Evolutionary conservation across 345 rosid species (phyloP), one percentile per base, ranked within the genome.

Genomic region (Euphorbia pulcherrima): DNA sequence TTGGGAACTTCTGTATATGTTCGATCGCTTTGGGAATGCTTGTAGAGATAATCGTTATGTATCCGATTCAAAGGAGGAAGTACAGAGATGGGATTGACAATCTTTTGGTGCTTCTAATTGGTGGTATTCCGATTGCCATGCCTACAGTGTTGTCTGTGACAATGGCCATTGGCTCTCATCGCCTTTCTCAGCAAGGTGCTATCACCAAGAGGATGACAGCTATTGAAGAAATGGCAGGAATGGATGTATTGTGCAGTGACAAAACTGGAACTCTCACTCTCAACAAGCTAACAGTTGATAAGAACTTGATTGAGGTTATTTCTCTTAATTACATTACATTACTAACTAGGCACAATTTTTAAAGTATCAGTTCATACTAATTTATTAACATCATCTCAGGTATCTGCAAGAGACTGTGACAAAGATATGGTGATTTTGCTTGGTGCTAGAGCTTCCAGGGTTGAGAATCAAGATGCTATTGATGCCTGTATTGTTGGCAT

Each of bases 51-150:
- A 24, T 87, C 17, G 92, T 90, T 4, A 90, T 90, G 92, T 87
- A 86, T 68, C 87, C 96, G 7, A 83, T 90, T 72, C 96, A 90
- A 75, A 80, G n/a, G 52, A 85, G 96, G 10, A 68, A 68, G 23
- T 90, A 90, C 47, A 77, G 96, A 61, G 81, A 73, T 71, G 96
- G 90, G 2, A 90, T 87, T 73, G 90, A 90, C 76, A 90, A 90
- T 75, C 90, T 90, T 41, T 62, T 87, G 71, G 96, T 90, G 53
- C 89, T 90, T 72, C 86, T 90, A 60, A 90, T 90, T 23, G 96
- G 96, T 60, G 96, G 96, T n/a, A 87, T 87, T 35, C 96, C 96
- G 17, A 90, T 90, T 69, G 96, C 96, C 70, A 90, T 90, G 96
- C 96, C 96, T 5, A 89, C 96, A 7, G 96, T 89, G 27, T 78